Evolutionary conservation across 2,329 filamentous ascomycete species (phyloP).

Genomic region (Cercospora canescens): DNA sequence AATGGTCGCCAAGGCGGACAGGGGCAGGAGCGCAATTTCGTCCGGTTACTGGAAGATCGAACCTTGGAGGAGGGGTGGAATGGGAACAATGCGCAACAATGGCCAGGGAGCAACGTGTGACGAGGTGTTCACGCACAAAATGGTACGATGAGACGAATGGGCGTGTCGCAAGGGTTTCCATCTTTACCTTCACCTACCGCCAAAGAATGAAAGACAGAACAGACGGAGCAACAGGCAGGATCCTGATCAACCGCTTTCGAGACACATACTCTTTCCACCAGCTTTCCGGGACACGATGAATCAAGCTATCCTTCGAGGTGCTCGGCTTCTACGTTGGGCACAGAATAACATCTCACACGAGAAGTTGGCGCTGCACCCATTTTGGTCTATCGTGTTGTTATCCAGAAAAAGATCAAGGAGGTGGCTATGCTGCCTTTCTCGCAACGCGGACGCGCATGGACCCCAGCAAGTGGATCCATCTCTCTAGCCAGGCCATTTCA

Average conservation of each 20-base stretch:
- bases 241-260: not conserved
- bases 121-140: not conserved
- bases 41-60: conserved; percentile 89
- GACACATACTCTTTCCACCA: not conserved
- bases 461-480: not conserved
- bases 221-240: not conserved
- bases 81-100: conserved; percentile 22
- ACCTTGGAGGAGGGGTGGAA: conserved; percentile 83
- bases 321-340: not conserved
- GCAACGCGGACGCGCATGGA: not conserved
- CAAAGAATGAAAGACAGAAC: not conserved
- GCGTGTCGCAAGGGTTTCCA: not conserved
- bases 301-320: not conserved
- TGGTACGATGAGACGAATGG: not conserved
- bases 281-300: not conserved
- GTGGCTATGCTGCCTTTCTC: not conserved
- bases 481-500: not conserved
- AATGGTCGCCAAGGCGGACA: conserved; percentile 53
- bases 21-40: conserved; percentile 69
- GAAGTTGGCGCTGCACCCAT: not conserved
- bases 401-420: conserved; percentile 4
- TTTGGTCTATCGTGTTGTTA: not conserved
- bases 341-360: not conserved
- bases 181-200: not conserved
- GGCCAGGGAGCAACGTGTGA: conserved; percentile 14